Base-by-base conservation (phyloP, 306 rosid species). In the Fragaria ananassa region DNA sequence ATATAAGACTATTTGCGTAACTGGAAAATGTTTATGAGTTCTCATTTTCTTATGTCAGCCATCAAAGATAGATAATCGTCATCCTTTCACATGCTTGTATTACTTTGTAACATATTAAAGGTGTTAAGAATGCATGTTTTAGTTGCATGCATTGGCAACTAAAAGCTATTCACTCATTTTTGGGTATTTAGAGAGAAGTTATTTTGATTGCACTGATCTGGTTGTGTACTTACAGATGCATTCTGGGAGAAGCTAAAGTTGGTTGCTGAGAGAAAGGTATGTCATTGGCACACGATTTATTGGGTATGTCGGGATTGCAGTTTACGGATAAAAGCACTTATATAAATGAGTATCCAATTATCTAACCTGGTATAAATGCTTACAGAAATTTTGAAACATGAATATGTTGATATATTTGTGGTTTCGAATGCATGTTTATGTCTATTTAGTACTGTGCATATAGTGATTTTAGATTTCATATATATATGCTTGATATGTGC, bases 211-310 rank as follows among this genome's bases (percentile, higher is more conserved):
- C 14, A 63, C 74, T 79, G 41, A 25, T 83, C 74, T 84, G 88
- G 71, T 78, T 70, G 77, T 75, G 84, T 81, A 34, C 63, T 44
- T 47, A 49, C 93, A 95, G 97, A 82, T 84, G 87, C 88, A 75
- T 92, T 95, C 81, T 95, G 97, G 97, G 84, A 62, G 86, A 92
- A 90, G 87, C 86, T 95, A 72, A 90, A 85, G 85, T 82, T 80
- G 12, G 90, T 85, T 41, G 96, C 87, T 50, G 97, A 86, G 82
- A 86, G 72, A 81, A 95, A 90, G 97, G 98, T 92, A 85, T 66
- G 76, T 60, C 72, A 54, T 60, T 68, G 39, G 17, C 25, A 66
- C n/a, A 13, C 31, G 37, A 23, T 77, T 66, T 11, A 64, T 21
- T 10, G 9, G 18, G 39, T 54, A 19, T 57, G 71, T 47, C 6